Base-by-base conservation (phyloP, 2,329 filamentous ascomycete species). In the Helotiales sp. region DNA sequence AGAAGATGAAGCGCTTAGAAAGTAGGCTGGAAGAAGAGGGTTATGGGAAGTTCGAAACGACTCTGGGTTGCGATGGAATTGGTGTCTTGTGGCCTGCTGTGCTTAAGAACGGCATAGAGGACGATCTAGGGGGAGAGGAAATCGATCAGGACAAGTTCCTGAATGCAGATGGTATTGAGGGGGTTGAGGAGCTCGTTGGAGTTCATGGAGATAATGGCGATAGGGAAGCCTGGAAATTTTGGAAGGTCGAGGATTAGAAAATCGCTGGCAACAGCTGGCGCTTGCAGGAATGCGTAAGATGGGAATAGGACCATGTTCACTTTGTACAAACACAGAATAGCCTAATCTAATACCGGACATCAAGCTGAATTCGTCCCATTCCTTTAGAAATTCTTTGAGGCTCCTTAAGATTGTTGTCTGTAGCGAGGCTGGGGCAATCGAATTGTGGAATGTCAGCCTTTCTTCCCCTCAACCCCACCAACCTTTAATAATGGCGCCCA, bases 11-110 rank as follows among this genome's bases (percentile, higher is more conserved):
- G 24, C 76, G 79, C 9, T 76, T 98, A 15, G 85, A 93, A 64
- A 70, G 77, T 36, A 83, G 85, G 60, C 82, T 93, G 2, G 77
- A 82, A 3, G 74, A 79, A 0, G 89, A 92, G 68, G 90, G 90
- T 1, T 99, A 95, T 71, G 81, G 85, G 67, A 89, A 88, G 66
- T 98, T 96, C 69, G 85, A 93, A 73, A 95, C 92, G 0, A 97
- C 90, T 0, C 82, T 99, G 0, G 95, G 93, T 3, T 93, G 93
- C 36, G 91, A 97, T 68, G 95, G 95, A 12, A 91, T 99, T 1
- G 95, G 95, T 34, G 91, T 99, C 1, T 81, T 99, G 4, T 96
- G 90, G 86, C 95, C 95, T 0, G 95, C 95, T 0, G 88, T 97
- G 0, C 78, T 97, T 25, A 90, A 91, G 71, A 96, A 96, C 60